phyloP scores from a whole-genome alignment of 805 yeast species.

The Candida hungchunana region DNA sequence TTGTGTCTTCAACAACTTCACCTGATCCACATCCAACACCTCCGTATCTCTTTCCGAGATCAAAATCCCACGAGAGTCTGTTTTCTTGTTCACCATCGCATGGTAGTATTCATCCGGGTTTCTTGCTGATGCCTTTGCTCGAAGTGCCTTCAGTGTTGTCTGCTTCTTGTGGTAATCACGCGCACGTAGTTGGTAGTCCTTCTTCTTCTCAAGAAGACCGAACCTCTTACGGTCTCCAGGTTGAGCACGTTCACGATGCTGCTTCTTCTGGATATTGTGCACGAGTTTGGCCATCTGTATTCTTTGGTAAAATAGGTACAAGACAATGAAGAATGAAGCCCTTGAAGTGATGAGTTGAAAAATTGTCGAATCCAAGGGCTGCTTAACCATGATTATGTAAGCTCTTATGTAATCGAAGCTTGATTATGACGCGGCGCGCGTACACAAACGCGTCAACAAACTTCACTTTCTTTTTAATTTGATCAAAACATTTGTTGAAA shows the following conservation, averaged over 20 bases:
- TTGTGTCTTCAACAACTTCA: conserved; percentile 81
- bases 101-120: conserved; percentile 97
- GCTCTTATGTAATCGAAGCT: too few relatives aligned
- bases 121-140: conserved; percentile 64
- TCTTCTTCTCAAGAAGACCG: conserved; percentile 92
- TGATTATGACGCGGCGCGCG: too few relatives aligned
- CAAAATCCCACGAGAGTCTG: conserved; percentile 68
- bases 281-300: conserved; percentile 68
- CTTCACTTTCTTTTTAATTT: conserved; percentile 5
- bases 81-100: conserved; percentile 72
- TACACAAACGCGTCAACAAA: neutral
- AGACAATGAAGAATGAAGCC: neutral
- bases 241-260: conserved; percentile 93
- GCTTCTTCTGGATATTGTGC: conserved; percentile 92
- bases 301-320: neutral
- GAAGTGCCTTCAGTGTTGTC: conserved; percentile 60
- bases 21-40: conserved; percentile 65
- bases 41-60: conserved; percentile 63
- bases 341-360: too few relatives aligned
- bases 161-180: conserved; percentile 57
- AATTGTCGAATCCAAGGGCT: too few relatives aligned
- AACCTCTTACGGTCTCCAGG: conserved; percentile 64
- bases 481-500: too few relatives aligned
- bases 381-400: too few relatives aligned
- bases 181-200: conserved; percentile 74